These are phyloP conservation scores for Cucumis sativus DNA, from an alignment of 306 rosid genomes.

Conservation along the genomic window Cucumber_9930_V3 NC_026661.2:18736001-18736500, in stretches of 20 bases:
- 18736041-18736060: conserved; percentile 71
- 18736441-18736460: conserved; percentile 94
- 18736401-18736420: conserved; percentile 92
- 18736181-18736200: not conserved
- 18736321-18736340: conserved; percentile 79
- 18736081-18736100: conserved; percentile 82
- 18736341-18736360: conserved; percentile 60
- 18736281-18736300: conserved; percentile 77
- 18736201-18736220: not conserved
- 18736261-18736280: conserved; percentile 32
- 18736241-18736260: conserved; percentile 8
- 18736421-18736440: conserved; percentile 86
- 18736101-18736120: conserved; percentile 72
- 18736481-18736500: conserved; percentile 69
- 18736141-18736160: conserved; percentile 86
- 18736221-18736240: not conserved
- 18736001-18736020: conserved; percentile 94
- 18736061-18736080: conserved; percentile 53
- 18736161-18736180: conserved; percentile 28
- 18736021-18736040: conserved; percentile 82
- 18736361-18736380: conserved; percentile 53
- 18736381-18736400: conserved; percentile 89
- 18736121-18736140: conserved; percentile 48
- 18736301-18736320: conserved; percentile 69
- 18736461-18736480: conserved; percentile 67